Evolutionary conservation across 352 stramenopile species (phyloP), one percentile per base, ranked within the genome.

Genomic region (Pythium apleroticum): DNA sequence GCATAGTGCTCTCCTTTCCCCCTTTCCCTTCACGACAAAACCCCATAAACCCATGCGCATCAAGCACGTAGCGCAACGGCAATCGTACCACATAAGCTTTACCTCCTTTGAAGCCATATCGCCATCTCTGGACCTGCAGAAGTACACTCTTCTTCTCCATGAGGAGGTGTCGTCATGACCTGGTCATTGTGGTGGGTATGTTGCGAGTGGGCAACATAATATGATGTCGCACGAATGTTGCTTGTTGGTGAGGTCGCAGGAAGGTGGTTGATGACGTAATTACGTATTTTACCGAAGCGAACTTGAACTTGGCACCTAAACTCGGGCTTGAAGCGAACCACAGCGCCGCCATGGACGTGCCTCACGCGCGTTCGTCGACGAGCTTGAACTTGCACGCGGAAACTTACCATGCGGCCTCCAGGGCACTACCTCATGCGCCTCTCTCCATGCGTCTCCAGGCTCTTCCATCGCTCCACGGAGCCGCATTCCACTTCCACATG

Each of bases 351-450:
- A 48, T 48, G 39, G 17, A 48, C 39, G 39, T 48, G 39, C 39
- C 39, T 48, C 39, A 43, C 25, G 33, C 37, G 35, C 3, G 39
- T 68, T 69, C 68, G 61, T 68, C 66, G 57, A 70, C 57, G 58
- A 35, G 52, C 39, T 71, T 73, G 69, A 76, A 73, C 69, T 73
- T 73, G 60, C 71, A 73, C 9, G 8, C 45, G 62, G 58, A 71
- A 50, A 65, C 50, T 63, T 65, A 31, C 15, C 31, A 19, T 4
- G 3, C 6, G 35, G 10, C 37, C 17, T 4, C 39, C 50, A 56
- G 63, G 55, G 53, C 55, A 69, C 56, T 57, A 69, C 28, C n/a
- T 10, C 0, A 3, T 4, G 7, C 1, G 27, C 33, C 45, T 35
- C 28, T 25, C 31, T 25, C 20, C 10, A 27, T 22, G 20, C 27